Base-by-base conservation (phyloP, 2,329 filamentous ascomycete species). In the Pseudofabraea citricarpa region DNA sequence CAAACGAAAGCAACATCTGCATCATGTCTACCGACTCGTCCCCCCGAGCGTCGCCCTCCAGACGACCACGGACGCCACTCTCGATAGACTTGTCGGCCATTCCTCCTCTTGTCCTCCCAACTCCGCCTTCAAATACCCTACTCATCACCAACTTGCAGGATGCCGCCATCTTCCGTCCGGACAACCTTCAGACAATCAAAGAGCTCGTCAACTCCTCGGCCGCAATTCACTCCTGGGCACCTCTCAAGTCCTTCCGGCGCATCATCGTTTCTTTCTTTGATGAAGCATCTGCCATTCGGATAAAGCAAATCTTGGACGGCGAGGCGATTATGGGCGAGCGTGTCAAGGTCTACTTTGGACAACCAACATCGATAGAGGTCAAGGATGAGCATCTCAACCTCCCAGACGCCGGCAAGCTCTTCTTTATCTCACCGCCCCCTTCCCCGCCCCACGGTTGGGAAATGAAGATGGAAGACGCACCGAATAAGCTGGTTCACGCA, bases 121-220 rank as follows among this genome's bases (percentile, higher is more conserved):
- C 85, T 20, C 79, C 83, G 43, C 84, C 86, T 5, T 86, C 84
- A 53, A 93, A 93, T 71, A 93, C 87, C 0, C 81, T 93, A 44
- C 79, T 93, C 58, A 84, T 93, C 61, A 93, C 87, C 57, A 89
- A 89, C 68, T 79, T 93, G 47, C 70, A 82, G 59, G 79, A 87
- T 52, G 68, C 74, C 46, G 81, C 85, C 57, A 81, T 89, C 68
- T 93, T 91, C 73, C 73, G 78, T 46, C 73, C 85, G 15, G 75
- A 83, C 49, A 89, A 88, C 65, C 74, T 91, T 46, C 77, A 85
- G 56, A 80, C 77, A 48, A 86, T 91, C 57, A 83, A 81, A 60
- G 74, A 81, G 43, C 79, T 88, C 46, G 82, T 93, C 63, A 70
- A 77, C 57, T 65, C 76, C 39, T 79, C 82, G n/a, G 84, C 85